Evolutionary conservation across 148 eudicot species (phyloP).

Genomic region (Limonium bicolor): DNA sequence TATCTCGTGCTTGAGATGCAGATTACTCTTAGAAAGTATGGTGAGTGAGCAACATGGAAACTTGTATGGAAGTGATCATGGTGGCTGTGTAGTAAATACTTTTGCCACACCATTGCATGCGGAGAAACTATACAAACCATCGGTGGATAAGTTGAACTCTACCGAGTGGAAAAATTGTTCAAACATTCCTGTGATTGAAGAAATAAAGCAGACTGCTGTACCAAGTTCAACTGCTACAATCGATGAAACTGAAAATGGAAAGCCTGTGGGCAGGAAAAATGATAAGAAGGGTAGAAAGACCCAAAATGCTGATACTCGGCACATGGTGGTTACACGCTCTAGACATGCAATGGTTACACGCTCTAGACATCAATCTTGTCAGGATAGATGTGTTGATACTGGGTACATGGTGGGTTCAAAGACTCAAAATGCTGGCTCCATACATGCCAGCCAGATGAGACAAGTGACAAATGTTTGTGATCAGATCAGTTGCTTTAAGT

Average conservation of each 20-base stretch:
- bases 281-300: slow-evolving; percentile 37
- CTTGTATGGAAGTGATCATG: slow-evolving; percentile 22
- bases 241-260: slow-evolving; percentile 1
- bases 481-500: slow-evolving; percentile 52
- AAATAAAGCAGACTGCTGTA: background rate
- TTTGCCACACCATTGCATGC: slow-evolving; percentile 16
- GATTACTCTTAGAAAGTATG: slow-evolving; percentile 32
- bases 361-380: slow-evolving; percentile 28
- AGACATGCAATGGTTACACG: slow-evolving; percentile 41
- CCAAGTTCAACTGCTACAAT: background rate
- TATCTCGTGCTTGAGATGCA: slow-evolving; percentile 56
- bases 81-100: slow-evolving; percentile 8
- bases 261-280: slow-evolving; percentile 17
- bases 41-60: slow-evolving; percentile 58
- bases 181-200: too few relatives aligned
- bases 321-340: slow-evolving; percentile 11
- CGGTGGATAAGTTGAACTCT: slow-evolving; percentile 31
- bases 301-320: slow-evolving; percentile 15
- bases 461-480: too few relatives aligned
- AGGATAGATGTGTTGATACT: slow-evolving; percentile 11
- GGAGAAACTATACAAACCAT: slow-evolving; percentile 29
- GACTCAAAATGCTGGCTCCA: too few relatives aligned
- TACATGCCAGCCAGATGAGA: too few relatives aligned
- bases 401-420: too few relatives aligned
- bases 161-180: slow-evolving; percentile 43